Evolutionary conservation across 345 rosid species (phyloP), one percentile per base, ranked within the genome.

Genomic region (Arabis alpina): DNA sequence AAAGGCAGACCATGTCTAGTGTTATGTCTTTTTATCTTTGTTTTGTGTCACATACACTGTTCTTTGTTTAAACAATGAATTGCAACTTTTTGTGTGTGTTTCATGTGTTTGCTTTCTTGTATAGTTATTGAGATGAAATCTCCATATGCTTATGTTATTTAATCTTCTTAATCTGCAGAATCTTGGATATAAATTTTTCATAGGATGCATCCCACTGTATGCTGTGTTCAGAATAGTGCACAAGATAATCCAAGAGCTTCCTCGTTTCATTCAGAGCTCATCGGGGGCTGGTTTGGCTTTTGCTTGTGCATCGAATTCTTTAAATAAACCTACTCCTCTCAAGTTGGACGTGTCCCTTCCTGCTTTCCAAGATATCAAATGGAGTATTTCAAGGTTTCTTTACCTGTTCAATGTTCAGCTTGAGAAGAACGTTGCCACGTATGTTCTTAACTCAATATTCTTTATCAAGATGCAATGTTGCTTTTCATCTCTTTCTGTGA

Each of bases 391-490:
- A 6, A 88, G 96, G 70, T 68, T 90, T 42, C 63, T 93, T 30
- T 93, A 91, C 79, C 72, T 93, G 53, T 88, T 93, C 87, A 90
- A 93, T 68, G 80, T 88, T 64, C 96, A 88, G 76, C 76, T 93
- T 24, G 98, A 93, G 86, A 85, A 87, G 81, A 93, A 93, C 80
- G 82, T 93, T 66, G 91, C 91, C 74, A 86, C 87, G 98, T 93
- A 85, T 82, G 98, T 82, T 27, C 50, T 62, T 3, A 69, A 56
- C 55, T 34, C 68, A 6, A n/a, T 60, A 45, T 25, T 53, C 15
- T 13, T 28, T 25, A 23, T 23, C 50, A 30, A 6, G 8, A 37
- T 59, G 15, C 3, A 53, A 54, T n/a, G 11, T 44, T 41, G 34
- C 24, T 37, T 32, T 43, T 13, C 16, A 56, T 65, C 10, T 58